Evolutionary conservation across 192 early-diverging fungal genomes (phyloP).

Genomic region (Obelidium mucronatum): DNA sequence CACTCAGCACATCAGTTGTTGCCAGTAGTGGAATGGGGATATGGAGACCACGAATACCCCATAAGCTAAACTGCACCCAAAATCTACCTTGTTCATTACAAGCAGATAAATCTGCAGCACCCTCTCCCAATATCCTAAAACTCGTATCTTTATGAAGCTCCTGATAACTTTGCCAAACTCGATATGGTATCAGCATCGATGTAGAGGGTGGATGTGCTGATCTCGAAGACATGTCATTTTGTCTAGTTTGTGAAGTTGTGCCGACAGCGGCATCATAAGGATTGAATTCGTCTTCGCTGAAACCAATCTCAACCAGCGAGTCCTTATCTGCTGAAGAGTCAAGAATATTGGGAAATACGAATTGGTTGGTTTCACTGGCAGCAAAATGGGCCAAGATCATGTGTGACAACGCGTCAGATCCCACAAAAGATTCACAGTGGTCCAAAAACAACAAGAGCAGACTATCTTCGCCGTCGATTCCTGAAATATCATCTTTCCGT

Average conservation of each 20-base stretch:
- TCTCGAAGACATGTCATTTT: not conserved
- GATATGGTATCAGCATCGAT: slow-evolving; percentile 18
- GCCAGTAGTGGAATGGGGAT: slow-evolving; percentile 10
- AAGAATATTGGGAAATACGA: slow-evolving; percentile 1
- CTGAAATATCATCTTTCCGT: no score
- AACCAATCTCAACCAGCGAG: not conserved
- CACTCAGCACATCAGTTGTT: not conserved
- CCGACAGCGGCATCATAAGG: slow-evolving; percentile 12
- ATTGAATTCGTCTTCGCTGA: slow-evolving; percentile 24
- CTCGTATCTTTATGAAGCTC: not conserved
- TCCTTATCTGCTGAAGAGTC: no score
- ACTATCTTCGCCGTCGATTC: no score
- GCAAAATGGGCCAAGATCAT: not conserved
- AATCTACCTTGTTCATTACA: not conserved
- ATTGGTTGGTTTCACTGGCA: not conserved
- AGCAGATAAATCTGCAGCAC: no score
- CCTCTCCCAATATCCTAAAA: not conserved
- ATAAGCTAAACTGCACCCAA: slow-evolving; percentile 2
- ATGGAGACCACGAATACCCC: not conserved
- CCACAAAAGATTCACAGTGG: slow-evolving; percentile 15
- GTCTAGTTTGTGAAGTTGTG: not conserved
- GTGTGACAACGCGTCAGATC: not conserved
- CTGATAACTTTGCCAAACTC: not conserved
- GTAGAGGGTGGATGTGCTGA: slow-evolving; percentile 19
- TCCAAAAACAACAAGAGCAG: slow-evolving; percentile 11